Percentiles rank a stretch among this genome's conserved stretches.
Conservation (phyloP, 1,139 yeast genomes). For the Candida sp. region DNA sequence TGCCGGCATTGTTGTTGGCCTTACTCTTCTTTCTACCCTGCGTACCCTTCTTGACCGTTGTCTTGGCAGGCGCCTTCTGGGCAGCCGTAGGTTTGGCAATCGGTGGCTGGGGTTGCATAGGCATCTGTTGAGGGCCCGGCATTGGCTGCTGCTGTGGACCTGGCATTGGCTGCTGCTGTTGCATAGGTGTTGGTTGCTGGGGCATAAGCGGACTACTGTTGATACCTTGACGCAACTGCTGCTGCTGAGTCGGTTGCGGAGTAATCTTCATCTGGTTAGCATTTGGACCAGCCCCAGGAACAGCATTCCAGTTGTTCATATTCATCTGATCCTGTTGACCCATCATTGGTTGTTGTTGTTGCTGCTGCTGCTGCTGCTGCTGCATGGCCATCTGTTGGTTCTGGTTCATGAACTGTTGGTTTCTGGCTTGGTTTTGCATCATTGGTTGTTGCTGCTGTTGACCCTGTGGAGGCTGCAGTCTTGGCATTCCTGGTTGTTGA, state of each 20-base stretch:
- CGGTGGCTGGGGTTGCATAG: constrained; percentile 18
- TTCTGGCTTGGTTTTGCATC: constrained; percentile 19
- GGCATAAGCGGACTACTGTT: constrained; percentile 31
- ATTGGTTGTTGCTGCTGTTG: constrained; percentile 9
- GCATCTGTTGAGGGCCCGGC: constrained; percentile 14
- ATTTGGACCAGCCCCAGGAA: constrained; percentile 3
- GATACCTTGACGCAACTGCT: constrained; percentile 13
- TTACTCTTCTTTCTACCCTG: constrained; percentile 31
- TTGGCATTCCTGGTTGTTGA: constrained; percentile 4
- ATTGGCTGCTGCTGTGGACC: constrained; percentile 16
- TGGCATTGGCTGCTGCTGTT: constrained; percentile 6
- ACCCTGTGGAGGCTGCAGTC: constrained; percentile 3
- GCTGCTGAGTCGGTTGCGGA: constrained; percentile 17
- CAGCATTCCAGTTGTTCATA: constrained; percentile 3
- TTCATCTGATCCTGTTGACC: constrained; percentile 1
- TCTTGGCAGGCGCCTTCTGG: constrained; percentile 14
- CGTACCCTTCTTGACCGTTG: background rate
- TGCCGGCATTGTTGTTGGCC: constrained; percentile 24
- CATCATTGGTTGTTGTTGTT: constrained; percentile 15
- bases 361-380: constrained; percentile 11
- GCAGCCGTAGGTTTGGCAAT: constrained; percentile 15
- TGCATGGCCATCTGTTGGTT: constrained; percentile 15
- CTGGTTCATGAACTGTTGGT: constrained; percentile 21
- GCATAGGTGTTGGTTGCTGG: constrained; percentile 23
- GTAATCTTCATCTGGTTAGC: constrained; percentile 9